Base-by-base conservation (phyloP, 164 flowering plant species). In the Magnolia sinica region DNA sequence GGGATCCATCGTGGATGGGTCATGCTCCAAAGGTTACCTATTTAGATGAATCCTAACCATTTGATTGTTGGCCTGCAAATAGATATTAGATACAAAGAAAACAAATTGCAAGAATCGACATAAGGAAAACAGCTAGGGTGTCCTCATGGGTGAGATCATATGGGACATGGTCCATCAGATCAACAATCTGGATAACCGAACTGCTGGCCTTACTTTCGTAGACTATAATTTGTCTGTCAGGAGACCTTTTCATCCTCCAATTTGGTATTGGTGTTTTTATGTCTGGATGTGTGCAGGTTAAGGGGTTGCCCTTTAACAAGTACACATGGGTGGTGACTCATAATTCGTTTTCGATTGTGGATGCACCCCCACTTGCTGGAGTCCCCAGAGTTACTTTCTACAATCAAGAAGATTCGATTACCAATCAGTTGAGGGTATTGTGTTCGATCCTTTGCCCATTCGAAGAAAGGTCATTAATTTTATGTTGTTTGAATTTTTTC, bases 251-350 rank as follows among this genome's bases (percentile, higher is more conserved):
- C 52, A 58, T 52, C 2, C 64, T 77, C 27, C 64, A n/a, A 49
- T 23, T 49, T 65, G 4, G 71, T 7, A 37, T 37, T 37, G 45
- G 75, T 16, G 20, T 74, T 1, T 14, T 20, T 65, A 50, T 37
- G 45, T 58, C 10, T 11, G 68, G 68, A 61, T 64, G 24, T 74
- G 50, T 58, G 75, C 79, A 96, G 99, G 76, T 91, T 66, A 82
- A 81, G 78, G 97, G 95, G 50, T 83, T 94, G 86, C 96, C 99
- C 50, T 96, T 96, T 84, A 94, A 94, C 86, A 94, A 91, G 88
- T 96, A 94, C 85, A 52, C 98, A 59, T 96, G 98, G 98, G 78
- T 96, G 71, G 87, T 94, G 71, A 96, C 99, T 50, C 99, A 96
- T 76, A 96, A 96, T 85, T 82, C 98, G 0, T 96, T 96, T 76